Evolutionary conservation across 1,139 yeast genomes (phyloP).

Genomic region (Zhuliangozyma parablackwelliae): DNA sequence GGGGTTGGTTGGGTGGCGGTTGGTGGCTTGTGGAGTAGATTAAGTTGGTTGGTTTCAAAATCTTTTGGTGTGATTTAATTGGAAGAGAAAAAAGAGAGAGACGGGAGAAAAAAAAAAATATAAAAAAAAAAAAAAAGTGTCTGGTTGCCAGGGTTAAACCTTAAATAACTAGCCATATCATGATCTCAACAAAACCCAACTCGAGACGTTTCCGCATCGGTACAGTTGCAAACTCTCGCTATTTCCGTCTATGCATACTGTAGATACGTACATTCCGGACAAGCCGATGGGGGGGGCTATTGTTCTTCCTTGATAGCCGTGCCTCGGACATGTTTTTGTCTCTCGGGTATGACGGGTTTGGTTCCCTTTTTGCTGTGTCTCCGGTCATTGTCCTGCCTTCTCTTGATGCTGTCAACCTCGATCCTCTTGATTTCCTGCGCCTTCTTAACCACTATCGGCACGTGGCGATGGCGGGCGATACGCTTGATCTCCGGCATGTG

Average conservation of each 20-base stretch:
- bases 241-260: too few relatives aligned
- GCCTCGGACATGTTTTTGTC: conserved; percentile 82
- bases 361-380: conserved; percentile 70
- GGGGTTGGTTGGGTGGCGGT: background rate
- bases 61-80: background rate
- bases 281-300: background rate
- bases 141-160: too few relatives aligned
- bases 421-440: conserved; percentile 80
- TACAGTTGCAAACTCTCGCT: too few relatives aligned
- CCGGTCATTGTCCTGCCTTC: conserved; percentile 78
- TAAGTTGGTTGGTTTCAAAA: too few relatives aligned
- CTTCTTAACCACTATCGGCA: conserved; percentile 81
- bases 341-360: conserved; percentile 61
- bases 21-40: background rate
- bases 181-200: too few relatives aligned
- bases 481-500: conserved; percentile 95
- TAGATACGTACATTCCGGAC: too few relatives aligned
- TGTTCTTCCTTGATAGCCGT: conserved; percentile 56
- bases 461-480: conserved; percentile 86
- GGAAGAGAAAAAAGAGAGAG: background rate
- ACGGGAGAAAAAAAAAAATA: background rate
- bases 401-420: conserved; percentile 69
- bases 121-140: background rate
- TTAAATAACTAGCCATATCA: too few relatives aligned
- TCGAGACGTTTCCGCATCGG: too few relatives aligned